A percentile compares a stretch with the other conserved stretches of the same genome.
phyloP scores from a whole-genome alignment of 768 basidiomycete genomes.

The Royoungia palumana region DNA sequence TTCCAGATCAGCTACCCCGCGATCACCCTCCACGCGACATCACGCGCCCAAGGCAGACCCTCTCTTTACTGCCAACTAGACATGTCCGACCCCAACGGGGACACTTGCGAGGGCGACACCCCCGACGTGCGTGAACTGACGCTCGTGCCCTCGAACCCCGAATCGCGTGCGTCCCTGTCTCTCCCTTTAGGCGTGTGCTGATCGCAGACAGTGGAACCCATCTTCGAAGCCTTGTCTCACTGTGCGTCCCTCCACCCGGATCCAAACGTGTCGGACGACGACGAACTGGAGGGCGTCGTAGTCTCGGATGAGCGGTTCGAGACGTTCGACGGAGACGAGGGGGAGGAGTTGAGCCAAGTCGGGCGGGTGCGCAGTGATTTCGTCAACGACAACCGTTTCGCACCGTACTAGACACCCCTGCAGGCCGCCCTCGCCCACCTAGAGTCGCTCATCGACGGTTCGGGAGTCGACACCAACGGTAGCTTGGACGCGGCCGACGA shows the following conservation, averaged over 20 bases:
- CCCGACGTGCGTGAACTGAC: slow-evolving; percentile 75
- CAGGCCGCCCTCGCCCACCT: slow-evolving; percentile 82
- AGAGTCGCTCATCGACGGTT: slow-evolving; percentile 74
- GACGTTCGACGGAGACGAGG: slow-evolving; percentile 54
- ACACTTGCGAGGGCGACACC: slow-evolving; percentile 35
- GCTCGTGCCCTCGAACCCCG: slow-evolving; percentile 60
- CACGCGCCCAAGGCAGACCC: slow-evolving; percentile 60
- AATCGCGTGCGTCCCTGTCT: slow-evolving; percentile 52
- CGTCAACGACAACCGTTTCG: slow-evolving; percentile 68
- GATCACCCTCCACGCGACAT: slow-evolving; percentile 91
- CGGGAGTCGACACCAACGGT: slow-evolving; percentile 15
- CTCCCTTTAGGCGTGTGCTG: background rate
- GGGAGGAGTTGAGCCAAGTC: slow-evolving; percentile 77
- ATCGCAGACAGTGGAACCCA: slow-evolving; percentile 60
- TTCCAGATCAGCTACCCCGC: slow-evolving; percentile 86
- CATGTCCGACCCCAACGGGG: slow-evolving; percentile 43
- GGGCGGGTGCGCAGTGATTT: slow-evolving; percentile 95
- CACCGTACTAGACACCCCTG: slow-evolving; percentile 72
- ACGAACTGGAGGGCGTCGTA: slow-evolving; percentile 53
- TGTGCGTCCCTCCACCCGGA: slow-evolving; percentile 89
- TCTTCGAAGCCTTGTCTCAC: slow-evolving; percentile 81
- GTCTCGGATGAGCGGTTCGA: slow-evolving; percentile 47
- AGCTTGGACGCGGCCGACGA: slow-evolving; percentile 12
- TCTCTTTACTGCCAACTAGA: slow-evolving; percentile 95
- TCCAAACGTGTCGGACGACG: slow-evolving; percentile 38